A percentile compares a stretch with the other conserved stretches of the same genome.
Conservation (phyloP, 192 early-diverging fungal species). For the Rhizoclosmatium globosum region DNA sequence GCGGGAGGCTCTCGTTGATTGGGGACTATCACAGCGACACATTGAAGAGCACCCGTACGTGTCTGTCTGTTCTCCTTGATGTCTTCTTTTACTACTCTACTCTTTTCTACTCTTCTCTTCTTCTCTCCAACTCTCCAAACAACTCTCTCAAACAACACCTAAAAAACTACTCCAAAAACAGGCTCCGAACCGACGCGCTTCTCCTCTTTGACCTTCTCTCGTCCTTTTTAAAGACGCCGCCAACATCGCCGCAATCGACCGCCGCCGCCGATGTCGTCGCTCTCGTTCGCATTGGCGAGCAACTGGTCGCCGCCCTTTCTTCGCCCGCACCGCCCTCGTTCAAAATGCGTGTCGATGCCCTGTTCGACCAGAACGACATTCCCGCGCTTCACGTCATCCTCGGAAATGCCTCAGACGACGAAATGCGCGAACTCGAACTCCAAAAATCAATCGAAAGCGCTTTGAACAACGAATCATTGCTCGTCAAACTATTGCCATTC, state of each 20-base stretch:
- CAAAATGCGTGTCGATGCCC: too few relatives aligned
- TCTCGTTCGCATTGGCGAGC: neutral
- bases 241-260: neutral
- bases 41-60: too few relatives aligned
- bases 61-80: too few relatives aligned
- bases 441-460: too few relatives aligned
- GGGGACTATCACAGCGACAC: too few relatives aligned
- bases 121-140: neutral
- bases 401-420: too few relatives aligned
- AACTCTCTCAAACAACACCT: neutral
- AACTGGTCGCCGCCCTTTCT: neutral
- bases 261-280: neutral
- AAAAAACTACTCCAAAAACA: neutral
- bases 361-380: too few relatives aligned
- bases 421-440: too few relatives aligned
- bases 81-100: neutral
- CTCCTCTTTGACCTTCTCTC: neutral
- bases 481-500: too few relatives aligned
- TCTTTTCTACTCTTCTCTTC: neutral
- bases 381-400: too few relatives aligned
- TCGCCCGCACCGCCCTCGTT: neutral
- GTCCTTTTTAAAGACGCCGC: neutral
- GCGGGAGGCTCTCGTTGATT: too few relatives aligned
- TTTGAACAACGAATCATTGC: too few relatives aligned
- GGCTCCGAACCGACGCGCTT: neutral